These are phyloP conservation scores for Ploettnerulaceae sp. DNA, from an alignment of 2,329 filamentous ascomycete genomes.

Conservation along the genomic window DNA sequence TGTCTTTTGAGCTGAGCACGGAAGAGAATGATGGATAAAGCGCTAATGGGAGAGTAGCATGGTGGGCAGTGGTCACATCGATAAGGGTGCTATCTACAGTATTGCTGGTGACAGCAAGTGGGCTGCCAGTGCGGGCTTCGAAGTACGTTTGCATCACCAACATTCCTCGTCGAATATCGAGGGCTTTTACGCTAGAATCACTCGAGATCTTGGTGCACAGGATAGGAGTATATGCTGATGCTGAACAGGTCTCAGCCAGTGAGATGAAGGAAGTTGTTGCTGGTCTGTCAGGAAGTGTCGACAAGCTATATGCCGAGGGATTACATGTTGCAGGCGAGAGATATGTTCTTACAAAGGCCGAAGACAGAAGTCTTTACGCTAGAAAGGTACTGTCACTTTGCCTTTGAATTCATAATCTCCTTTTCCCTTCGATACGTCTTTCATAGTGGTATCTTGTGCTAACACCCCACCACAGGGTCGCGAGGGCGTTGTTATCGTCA, in stretches of 20 bases:
- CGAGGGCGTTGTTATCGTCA: constrained; percentile 75
- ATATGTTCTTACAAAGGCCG: constrained; percentile 71
- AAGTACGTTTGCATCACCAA: constrained; percentile 25
- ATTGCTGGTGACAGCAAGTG: constrained; percentile 74
- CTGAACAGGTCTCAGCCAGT: constrained; percentile 47
- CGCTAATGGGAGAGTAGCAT: constrained; percentile 52
- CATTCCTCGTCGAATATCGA: neutral
- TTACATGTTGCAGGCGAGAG: constrained; percentile 71
- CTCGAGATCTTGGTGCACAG: neutral
- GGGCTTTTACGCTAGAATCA: neutral
- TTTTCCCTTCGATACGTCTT: neutral
- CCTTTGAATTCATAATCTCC: neutral
- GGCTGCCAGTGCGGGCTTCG: constrained; percentile 66
- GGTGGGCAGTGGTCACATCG: constrained; percentile 70
- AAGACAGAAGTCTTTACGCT: constrained; percentile 76
- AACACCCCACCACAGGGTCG: constrained; percentile 53
- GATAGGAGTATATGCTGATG: constrained; percentile 13
- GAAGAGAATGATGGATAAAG: neutral
- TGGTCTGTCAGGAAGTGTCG: constrained; percentile 46
- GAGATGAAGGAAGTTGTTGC: constrained; percentile 56
- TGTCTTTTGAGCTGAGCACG: constrained; percentile 13
- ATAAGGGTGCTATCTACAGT: constrained; percentile 83
- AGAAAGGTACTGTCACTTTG: constrained; percentile 63
- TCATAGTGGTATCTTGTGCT: constrained; percentile 5
- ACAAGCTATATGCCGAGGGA: constrained; percentile 67